Evolutionary conservation across 2,329 filamentous ascomycete species (phyloP), one percentile per base, ranked within the genome.

Genomic region (Neopestalotiopsis sp.): DNA sequence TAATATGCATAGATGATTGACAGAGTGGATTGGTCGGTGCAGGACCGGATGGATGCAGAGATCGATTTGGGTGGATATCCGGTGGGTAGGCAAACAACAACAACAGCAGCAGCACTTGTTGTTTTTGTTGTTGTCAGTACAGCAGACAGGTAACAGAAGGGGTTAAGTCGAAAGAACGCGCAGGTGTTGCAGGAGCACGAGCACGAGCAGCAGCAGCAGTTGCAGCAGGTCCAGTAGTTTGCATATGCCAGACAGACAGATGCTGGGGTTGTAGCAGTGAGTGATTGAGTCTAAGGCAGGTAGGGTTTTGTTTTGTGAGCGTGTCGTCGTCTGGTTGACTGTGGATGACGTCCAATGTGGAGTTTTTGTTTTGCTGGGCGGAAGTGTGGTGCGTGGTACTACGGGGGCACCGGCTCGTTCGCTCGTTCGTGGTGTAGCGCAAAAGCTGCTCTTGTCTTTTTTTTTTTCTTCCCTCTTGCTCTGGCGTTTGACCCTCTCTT

Each of bases 251-350:
- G 32, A 38, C 28, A n/a, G 28, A 20, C n/a, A 64, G 61, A 64
- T 64, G 61, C 61, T 42, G 40, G 34, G 34, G 40, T 28, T 9
- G 34, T 20, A 38, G 24, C 24, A 28, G 24, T 28, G 24, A 28
- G 61, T 24, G 34, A 38, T 6, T n/a, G 20, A 24, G 59, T 62
- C 6, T 20, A 42, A 62, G 59, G 30, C 20, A 30, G 12, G 63
- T 56, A 32, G 52, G 28, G 42, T 17, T 66, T 38, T 38, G 34
- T 38, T 38, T 38, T 49, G 63, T 66, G 49, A 65, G 34, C 65
- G 65, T 60, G 65, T 67, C 56, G 65, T 45, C 34, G 52, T 67
- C 32, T 67, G 65, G 65, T 67, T 67, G 65, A 67, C 52, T 67
- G 65, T 67, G 52, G 56, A 60, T 67, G 65, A 60, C 52, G 52